Percentiles rank a stretch among this genome's conserved stretches.
Evolutionary conservation across 495 filamentous ascomycete species (phyloP).

Genomic region (Cryomyces minteri): DNA sequence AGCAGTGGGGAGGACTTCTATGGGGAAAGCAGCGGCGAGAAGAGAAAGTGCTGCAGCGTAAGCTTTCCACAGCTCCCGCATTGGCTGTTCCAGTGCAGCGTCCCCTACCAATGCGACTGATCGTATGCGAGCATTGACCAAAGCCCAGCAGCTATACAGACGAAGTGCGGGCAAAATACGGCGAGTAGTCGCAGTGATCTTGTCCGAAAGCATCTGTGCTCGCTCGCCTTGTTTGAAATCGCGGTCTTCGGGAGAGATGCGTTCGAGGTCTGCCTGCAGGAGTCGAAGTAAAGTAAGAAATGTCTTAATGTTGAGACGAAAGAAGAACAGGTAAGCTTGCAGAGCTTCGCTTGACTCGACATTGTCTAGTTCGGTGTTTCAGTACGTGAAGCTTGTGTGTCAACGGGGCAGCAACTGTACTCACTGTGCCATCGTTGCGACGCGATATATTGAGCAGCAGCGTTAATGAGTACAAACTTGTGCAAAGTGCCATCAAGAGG

Average conservation of each 20-base stretch:
- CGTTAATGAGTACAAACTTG: conserved; percentile 71
- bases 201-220: conserved; percentile 26
- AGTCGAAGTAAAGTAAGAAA: conserved; percentile 61
- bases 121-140: conserved; percentile 29
- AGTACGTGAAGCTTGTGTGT: not conserved
- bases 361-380: not conserved
- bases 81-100: conserved; percentile 35
- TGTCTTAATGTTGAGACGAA: conserved; percentile 66
- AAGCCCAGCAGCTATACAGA: conserved; percentile 58
- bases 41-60: conserved; percentile 51
- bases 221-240: conserved; percentile 7
- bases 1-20: conserved; percentile 32
- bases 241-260: conserved; percentile 31
- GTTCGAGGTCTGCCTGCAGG: conserved; percentile 47
- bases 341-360: conserved; percentile 5
- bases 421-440: conserved; percentile 41
- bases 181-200: conserved; percentile 41
- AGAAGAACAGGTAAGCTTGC: conserved; percentile 49
- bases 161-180: conserved; percentile 51
- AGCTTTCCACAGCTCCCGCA: conserved; percentile 51
- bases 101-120: conserved; percentile 30
- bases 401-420: not conserved
- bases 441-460: conserved; percentile 63
- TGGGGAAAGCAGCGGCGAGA: conserved; percentile 39
- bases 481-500: conserved; percentile 46